Evolutionary conservation across 345 rosid species (phyloP).

Genomic region (Cardamine resedifolia): DNA sequence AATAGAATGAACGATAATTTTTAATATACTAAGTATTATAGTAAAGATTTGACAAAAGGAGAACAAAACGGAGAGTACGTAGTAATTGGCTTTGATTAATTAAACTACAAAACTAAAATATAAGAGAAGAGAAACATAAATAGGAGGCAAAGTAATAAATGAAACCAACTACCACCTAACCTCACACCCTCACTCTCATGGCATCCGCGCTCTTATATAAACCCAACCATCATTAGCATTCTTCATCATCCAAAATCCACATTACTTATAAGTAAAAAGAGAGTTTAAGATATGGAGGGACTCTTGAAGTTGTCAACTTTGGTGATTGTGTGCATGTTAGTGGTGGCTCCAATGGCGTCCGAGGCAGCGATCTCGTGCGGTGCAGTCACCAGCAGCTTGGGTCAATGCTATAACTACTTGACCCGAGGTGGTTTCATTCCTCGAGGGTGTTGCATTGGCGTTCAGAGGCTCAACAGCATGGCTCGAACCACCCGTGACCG

Average conservation of each 20-base stretch:
- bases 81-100: background rate
- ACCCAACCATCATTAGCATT: conserved; percentile 19
- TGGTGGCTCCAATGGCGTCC: conserved; percentile 32
- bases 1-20: background rate
- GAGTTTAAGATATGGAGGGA: conserved; percentile 24
- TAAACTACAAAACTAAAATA: background rate
- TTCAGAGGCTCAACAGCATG: conserved; percentile 38
- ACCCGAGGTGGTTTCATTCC: conserved; percentile 28
- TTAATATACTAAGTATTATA: background rate
- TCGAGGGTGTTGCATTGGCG: conserved; percentile 46
- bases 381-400: conserved; percentile 31
- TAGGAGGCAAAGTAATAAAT: conserved; percentile 27
- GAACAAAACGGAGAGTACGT: conserved; percentile 8
- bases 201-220: conserved; percentile 31
- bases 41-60: conserved; percentile 1
- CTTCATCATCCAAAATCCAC: conserved; percentile 30
- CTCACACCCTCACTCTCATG: conserved; percentile 12
- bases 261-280: conserved; percentile 11
- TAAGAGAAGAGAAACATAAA: conserved; percentile 20
- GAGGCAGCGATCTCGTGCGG: conserved; percentile 46
- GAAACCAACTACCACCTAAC: conserved; percentile 38
- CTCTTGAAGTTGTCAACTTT: conserved; percentile 30
- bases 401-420: conserved; percentile 46
- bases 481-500: conserved; percentile 57
- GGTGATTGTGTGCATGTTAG: conserved; percentile 35